Percentiles rank a stretch among this genome's conserved stretches.
These are phyloP conservation scores for Coemansia sp. DNA, from an alignment of 192 early-diverging fungal species.

Conservation along the genomic window DNA sequence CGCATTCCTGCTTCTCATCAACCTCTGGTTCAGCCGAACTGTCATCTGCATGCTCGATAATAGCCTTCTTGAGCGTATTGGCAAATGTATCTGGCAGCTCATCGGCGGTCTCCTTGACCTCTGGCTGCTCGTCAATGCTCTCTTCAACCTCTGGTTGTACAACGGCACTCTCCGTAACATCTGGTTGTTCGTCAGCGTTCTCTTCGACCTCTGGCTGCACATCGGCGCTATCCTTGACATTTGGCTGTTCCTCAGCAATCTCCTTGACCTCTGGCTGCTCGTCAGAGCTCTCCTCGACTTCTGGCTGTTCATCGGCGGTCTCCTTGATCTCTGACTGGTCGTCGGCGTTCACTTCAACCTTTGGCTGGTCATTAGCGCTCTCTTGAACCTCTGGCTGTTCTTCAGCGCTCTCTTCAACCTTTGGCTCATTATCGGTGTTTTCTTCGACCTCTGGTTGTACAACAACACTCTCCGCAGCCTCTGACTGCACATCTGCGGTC, in stretches of 20 bases:
- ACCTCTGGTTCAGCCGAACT: neutral
- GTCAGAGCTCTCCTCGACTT: too few species aligned
- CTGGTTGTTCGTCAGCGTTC: neutral
- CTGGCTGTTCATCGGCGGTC: too few species aligned
- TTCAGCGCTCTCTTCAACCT: too few species aligned
- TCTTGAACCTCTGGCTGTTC: neutral
- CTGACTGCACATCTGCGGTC: neutral
- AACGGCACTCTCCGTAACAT: too few species aligned
- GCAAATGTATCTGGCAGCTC: conserved; percentile 13
- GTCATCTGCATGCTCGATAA: neutral
- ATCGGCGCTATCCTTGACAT: neutral
- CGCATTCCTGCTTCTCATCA: neutral
- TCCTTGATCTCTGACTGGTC: too few species aligned
- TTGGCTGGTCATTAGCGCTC: neutral
- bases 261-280: neutral
- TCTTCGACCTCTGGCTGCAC: neutral
- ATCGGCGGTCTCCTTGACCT: neutral
- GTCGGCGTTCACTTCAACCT: neutral
- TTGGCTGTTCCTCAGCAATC: neutral
- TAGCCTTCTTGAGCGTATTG: conserved; percentile 9
- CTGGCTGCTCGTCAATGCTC: too few species aligned
- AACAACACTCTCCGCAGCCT: neutral
- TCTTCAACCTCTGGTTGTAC: too few species aligned
- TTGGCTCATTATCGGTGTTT: too few species aligned
- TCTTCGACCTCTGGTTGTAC: neutral